phyloP scores from a whole-genome alignment of 495 filamentous ascomycete species.

The Cercophora newfieldiana region DNA sequence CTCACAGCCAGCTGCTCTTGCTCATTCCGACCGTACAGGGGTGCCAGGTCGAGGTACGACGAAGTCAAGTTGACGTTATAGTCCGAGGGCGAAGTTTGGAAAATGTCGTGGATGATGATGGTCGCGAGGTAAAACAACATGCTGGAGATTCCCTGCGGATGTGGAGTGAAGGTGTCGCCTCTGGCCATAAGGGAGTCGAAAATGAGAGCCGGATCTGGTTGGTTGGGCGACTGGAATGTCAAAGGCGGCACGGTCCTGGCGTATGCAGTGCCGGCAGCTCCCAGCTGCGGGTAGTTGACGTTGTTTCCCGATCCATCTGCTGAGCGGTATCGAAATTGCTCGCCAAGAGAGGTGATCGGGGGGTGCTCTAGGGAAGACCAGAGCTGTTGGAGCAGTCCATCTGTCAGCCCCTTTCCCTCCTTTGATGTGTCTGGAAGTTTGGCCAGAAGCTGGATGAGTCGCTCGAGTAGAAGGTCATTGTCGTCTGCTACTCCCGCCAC shows the following conservation, averaged over 20 bases:
- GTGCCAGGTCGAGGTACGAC: conserved; percentile 74
- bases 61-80: conserved; percentile 53
- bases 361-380: conserved; percentile 69
- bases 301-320: conserved; percentile 68
- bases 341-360: conserved; percentile 53
- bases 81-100: conserved; percentile 38
- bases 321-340: conserved; percentile 53
- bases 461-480: conserved; percentile 40
- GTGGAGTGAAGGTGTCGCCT: conserved; percentile 45
- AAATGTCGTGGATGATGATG: conserved; percentile 75
- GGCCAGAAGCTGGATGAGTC: conserved; percentile 41
- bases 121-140: conserved; percentile 82
- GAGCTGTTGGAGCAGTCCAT: conserved; percentile 50
- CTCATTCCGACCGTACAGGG: conserved; percentile 73
- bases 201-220: conserved; percentile 68
- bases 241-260: conserved; percentile 61
- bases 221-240: conserved; percentile 52
- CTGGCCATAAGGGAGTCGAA: conserved; percentile 60
- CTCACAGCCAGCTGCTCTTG: conserved; percentile 67
- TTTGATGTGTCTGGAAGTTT: conserved; percentile 36
- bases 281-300: conserved; percentile 61
- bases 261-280: conserved; percentile 58
- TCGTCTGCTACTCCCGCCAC: conserved; percentile 38
- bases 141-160: conserved; percentile 74
- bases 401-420: conserved; percentile 33